phyloP scores from a whole-genome alignment of 2,329 filamentous ascomycete genomes.

The Fulvia fulva region DNA sequence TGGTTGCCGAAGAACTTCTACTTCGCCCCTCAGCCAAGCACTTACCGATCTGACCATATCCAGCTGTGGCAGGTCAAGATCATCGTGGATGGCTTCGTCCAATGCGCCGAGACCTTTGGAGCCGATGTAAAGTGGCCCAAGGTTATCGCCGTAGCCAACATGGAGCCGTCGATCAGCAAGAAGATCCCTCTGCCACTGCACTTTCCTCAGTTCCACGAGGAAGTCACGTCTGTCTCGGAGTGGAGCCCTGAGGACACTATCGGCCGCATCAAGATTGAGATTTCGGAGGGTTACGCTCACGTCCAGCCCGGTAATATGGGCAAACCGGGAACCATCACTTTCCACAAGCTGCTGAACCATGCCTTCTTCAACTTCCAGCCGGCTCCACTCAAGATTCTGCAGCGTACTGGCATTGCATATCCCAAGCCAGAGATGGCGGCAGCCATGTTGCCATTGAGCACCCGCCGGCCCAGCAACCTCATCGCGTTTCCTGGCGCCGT shows the following conservation, averaged over 20 bases:
- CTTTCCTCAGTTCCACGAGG: conserved; percentile 69
- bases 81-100: conserved; percentile 59
- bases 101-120: conserved; percentile 53
- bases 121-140: conserved; percentile 51
- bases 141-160: conserved; percentile 14
- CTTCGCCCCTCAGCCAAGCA: conserved; percentile 3
- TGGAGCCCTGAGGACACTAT: conserved; percentile 69
- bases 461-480: conserved; percentile 47
- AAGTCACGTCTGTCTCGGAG: conserved; percentile 63
- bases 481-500: not conserved
- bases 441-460: not conserved
- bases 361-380: conserved; percentile 82
- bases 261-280: conserved; percentile 71
- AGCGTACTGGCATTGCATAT: conserved; percentile 73
- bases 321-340: conserved; percentile 65
- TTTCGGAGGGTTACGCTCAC: conserved; percentile 64
- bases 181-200: conserved; percentile 49
- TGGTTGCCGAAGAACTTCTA: conserved; percentile 57
- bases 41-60: not conserved
- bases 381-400: conserved; percentile 71
- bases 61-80: conserved; percentile 52
- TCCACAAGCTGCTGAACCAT: conserved; percentile 33
- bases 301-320: conserved; percentile 22
- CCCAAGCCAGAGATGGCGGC: conserved; percentile 60
- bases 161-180: not conserved